Conservation (phyloP, 768 basidiomycete species). For the Russula compacta region DNA sequence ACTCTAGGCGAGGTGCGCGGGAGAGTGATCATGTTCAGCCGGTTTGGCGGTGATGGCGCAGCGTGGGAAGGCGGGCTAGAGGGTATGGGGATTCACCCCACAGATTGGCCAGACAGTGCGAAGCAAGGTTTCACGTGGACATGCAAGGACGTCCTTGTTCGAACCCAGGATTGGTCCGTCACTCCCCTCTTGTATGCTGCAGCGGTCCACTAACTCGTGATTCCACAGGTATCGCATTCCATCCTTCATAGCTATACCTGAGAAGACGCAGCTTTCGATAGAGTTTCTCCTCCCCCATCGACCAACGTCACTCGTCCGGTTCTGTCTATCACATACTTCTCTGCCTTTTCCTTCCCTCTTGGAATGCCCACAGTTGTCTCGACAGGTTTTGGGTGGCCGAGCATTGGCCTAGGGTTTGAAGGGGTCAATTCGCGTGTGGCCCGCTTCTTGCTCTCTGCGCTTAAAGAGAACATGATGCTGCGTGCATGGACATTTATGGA, state of each 20-base stretch:
- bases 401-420: slow-evolving; percentile 67
- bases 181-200: background rate
- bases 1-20: slow-evolving; percentile 77
- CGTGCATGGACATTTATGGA: slow-evolving; percentile 75
- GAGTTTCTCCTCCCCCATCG: slow-evolving; percentile 37
- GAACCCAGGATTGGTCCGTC: slow-evolving; percentile 77
- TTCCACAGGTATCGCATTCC: slow-evolving; percentile 64
- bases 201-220: background rate
- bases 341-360: slow-evolving; percentile 73
- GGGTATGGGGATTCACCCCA: slow-evolving; percentile 82
- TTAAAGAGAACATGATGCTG: slow-evolving; percentile 33
- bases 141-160: slow-evolving; percentile 57
- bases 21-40: slow-evolving; percentile 75
- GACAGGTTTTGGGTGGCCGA: slow-evolving; percentile 77
- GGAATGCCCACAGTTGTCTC: slow-evolving; percentile 72
- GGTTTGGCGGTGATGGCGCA: slow-evolving; percentile 63
- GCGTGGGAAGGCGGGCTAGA: slow-evolving; percentile 63
- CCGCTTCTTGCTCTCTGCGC: slow-evolving; percentile 54
- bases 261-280: slow-evolving; percentile 60
- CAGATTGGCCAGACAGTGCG: slow-evolving; percentile 73
- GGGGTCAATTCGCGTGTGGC: slow-evolving; percentile 76
- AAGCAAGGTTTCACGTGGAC: slow-evolving; percentile 72
- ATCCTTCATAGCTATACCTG: slow-evolving; percentile 73
- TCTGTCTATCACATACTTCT: slow-evolving; percentile 72
- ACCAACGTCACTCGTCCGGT: slow-evolving; percentile 29